These are phyloP conservation scores for Durio zibethinus DNA, from an alignment of 345 rosid species.

Conservation along the genomic window DNA sequence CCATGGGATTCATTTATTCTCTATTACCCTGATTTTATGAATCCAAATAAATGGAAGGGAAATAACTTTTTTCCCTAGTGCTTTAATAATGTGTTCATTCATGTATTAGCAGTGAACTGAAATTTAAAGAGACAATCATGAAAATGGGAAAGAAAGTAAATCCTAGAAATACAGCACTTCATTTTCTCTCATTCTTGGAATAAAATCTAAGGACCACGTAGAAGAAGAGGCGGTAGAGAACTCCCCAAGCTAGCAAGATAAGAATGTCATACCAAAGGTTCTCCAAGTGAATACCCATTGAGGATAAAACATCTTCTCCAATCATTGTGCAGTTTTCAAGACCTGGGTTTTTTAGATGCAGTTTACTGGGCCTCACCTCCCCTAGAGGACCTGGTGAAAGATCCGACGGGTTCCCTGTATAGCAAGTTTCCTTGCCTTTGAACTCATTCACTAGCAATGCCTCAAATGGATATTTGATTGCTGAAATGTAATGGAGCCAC, in stretches of 20 bases:
- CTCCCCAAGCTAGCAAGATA: conserved; percentile 63
- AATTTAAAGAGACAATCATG: background rate
- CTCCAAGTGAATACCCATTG: conserved; percentile 43
- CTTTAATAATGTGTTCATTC: background rate
- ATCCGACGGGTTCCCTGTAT: conserved; percentile 23
- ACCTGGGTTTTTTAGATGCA: conserved; percentile 11
- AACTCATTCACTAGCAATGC: conserved; percentile 54
- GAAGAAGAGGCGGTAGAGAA: conserved; percentile 51
- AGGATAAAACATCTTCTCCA: conserved; percentile 45
- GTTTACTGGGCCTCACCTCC: conserved; percentile 20
- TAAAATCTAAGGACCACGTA: conserved; percentile 52
- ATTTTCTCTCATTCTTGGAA: conserved; percentile 54
- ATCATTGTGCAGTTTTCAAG: conserved; percentile 28
- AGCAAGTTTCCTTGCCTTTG: conserved; percentile 32
- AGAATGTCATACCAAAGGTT: conserved; percentile 45
- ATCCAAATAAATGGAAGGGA: background rate
- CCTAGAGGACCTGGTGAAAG: conserved; percentile 63
- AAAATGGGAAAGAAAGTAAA: background rate
- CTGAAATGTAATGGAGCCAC: conserved; percentile 64
- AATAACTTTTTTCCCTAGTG: background rate
- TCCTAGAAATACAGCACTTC: background rate
- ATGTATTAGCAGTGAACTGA: conserved; percentile 3
- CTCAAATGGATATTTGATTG: conserved; percentile 66
- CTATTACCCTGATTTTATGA: background rate
- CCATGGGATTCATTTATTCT: background rate